Base-by-base conservation (phyloP, 495 filamentous ascomycete genomes). In the Amorphotheca resinae region DNA sequence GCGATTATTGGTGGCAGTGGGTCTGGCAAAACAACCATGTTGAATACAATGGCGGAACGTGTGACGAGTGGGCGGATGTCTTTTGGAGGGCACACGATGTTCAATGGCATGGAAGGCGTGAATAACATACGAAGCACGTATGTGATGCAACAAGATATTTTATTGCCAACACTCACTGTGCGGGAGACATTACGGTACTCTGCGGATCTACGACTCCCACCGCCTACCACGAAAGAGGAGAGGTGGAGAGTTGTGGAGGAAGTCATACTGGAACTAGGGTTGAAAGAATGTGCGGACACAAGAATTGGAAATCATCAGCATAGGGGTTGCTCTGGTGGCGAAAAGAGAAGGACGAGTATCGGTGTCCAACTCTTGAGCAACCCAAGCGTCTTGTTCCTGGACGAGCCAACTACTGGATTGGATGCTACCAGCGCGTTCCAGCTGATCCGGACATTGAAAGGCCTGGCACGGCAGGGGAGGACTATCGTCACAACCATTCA, bases 371-470 rank as follows among this genome's bases (percentile, higher is more conserved):
- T 85, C 42, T 63, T 87, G 22, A 70, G 80, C 1, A 87, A 84
- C 50, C 81, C 82, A 2, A 83, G 77, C 11, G 72, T 86, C 5
- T 52, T 87, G 7, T 86, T 84, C 51, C 66, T 82, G 11, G 82
- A 87, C 42, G 82, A 87, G 49, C 80, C 82, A 0, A 87, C 82
- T 0, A 84, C 82, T 5, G 81, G 80, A 0, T 62, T 85, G 9
- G 81, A 86, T 60, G 77, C 81, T 6, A 80, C 79, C 9, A 81
- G 74, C 48, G 82, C 82, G n/a, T 85, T 72, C 48, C 79, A 84
- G 45, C 66, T 87, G 4, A 67, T 84, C 1, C 61, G 71, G 23
- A 84, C 80, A 1, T 54, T 87, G 16, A 84, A 84, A 53, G 55
- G 58, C 25, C 63, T 86, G 0, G 77, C 79, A 4, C 58, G 59